Percentiles rank a stretch among this genome's conserved stretches.
phyloP scores from a whole-genome alignment of 257 asterid genomes.

The Nicotiana otophora region DNA sequence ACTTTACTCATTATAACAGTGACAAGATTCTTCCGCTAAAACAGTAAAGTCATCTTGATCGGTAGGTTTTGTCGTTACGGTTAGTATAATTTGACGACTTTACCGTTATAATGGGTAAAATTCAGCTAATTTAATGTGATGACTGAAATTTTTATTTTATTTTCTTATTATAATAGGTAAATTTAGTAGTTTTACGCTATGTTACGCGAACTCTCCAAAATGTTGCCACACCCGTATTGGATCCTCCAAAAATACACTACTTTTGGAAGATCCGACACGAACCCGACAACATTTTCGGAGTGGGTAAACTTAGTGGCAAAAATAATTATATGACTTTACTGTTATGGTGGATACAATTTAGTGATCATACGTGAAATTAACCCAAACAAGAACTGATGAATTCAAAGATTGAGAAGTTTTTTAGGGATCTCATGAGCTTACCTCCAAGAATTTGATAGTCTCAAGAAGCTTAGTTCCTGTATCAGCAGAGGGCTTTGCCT shows the following conservation, averaged over 20 bases:
- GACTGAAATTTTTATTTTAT: too few relatives aligned
- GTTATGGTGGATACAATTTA: neutral
- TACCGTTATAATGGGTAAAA: neutral
- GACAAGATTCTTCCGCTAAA: neutral
- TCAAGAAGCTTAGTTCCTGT: conserved; percentile 54
- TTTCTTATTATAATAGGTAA: too few relatives aligned
- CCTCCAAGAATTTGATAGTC: conserved; percentile 31
- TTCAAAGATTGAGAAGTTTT: neutral
- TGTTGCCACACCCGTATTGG: too few relatives aligned
- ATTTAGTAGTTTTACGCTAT: too few relatives aligned
- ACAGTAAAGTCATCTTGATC: neutral
- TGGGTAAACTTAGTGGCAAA: neutral
- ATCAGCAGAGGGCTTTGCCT: conserved; percentile 45
- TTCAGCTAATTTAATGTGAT: neutral
- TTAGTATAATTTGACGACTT: neutral
- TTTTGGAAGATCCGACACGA: too few relatives aligned
- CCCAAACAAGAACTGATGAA: neutral
- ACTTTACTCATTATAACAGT: neutral
- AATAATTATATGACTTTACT: neutral
- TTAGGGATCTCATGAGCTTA: neutral
- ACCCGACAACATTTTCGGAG: too few relatives aligned
- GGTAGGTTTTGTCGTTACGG: neutral
- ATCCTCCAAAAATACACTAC: too few relatives aligned
- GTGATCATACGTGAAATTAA: neutral
- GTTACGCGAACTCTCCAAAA: too few relatives aligned